These are phyloP conservation scores for Arbutus unedo DNA, from an alignment of 148 eudicot genomes.

Conservation along the genomic window DNA sequence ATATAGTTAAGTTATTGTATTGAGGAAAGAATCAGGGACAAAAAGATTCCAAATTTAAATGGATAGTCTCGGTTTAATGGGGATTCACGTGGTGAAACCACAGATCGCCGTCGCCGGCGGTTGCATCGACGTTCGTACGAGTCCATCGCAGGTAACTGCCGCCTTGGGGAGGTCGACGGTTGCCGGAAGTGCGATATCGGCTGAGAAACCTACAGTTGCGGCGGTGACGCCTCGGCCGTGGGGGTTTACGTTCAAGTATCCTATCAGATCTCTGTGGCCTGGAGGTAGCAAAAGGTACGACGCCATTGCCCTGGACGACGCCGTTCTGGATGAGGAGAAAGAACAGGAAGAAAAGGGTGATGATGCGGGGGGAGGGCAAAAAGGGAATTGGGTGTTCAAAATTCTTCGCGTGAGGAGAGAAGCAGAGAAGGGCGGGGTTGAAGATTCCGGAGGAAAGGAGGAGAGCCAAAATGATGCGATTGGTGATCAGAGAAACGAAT, in stretches of 20 bases:
- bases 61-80: constrained; percentile 67
- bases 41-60: constrained; percentile 21
- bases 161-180: constrained; percentile 29
- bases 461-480: constrained; percentile 26
- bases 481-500: constrained; percentile 20
- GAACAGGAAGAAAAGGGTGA: constrained; percentile 19
- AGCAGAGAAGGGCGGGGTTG: constrained; percentile 18
- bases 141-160: constrained; percentile 28
- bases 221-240: constrained; percentile 22
- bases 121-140: constrained; percentile 33
- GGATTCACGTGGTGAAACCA: constrained; percentile 48
- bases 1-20: background rate
- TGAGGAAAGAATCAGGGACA: background rate
- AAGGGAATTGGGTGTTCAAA: constrained; percentile 84
- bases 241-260: constrained; percentile 63
- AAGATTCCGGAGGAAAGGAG: constrained; percentile 17
- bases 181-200: constrained; percentile 22
- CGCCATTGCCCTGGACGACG: constrained; percentile 60
- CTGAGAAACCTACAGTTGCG: constrained; percentile 25
- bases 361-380: constrained; percentile 23
- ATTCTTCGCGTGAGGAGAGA: constrained; percentile 63
- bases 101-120: constrained; percentile 32
- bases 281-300: constrained; percentile 40
- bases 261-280: constrained; percentile 61
- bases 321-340: constrained; percentile 34